Conservation (phyloP, 2,329 filamentous ascomycete species). For the Phoma herbarum region DNA sequence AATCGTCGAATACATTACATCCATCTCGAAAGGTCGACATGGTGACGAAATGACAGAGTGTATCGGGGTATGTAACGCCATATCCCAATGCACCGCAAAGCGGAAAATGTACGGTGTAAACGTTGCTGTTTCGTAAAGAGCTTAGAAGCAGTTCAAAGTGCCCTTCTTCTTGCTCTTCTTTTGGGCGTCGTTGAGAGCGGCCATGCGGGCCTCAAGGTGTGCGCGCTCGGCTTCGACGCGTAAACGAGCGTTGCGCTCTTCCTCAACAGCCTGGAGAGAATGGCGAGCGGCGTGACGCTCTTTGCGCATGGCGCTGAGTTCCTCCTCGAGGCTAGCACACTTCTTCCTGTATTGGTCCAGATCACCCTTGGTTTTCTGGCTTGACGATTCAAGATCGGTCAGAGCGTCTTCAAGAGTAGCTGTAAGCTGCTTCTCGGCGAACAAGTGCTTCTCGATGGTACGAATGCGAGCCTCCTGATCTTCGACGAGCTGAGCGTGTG, state of each 20-base stretch:
- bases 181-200: constrained; percentile 79
- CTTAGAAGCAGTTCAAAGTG: constrained; percentile 95
- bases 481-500: constrained; percentile 82
- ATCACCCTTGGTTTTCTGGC: constrained; percentile 90
- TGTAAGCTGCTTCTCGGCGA: constrained; percentile 95
- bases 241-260: constrained; percentile 91
- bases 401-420: constrained; percentile 94
- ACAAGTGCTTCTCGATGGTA: constrained; percentile 95
- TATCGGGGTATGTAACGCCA: constrained; percentile 40
- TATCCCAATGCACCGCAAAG: constrained; percentile 35
- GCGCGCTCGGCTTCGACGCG: constrained; percentile 89
- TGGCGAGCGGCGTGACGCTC: constrained; percentile 67
- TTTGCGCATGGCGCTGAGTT: constrained; percentile 71
- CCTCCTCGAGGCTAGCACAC: constrained; percentile 75
- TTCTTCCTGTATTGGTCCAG: constrained; percentile 92
- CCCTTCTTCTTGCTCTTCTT: constrained; percentile 96
- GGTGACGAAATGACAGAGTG: constrained; percentile 9
- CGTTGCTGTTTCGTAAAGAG: constrained; percentile 8
- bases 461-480: constrained; percentile 95
- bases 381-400: constrained; percentile 89
- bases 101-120: constrained; percentile 31
- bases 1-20: constrained; percentile 9
- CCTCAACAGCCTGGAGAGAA: constrained; percentile 88
- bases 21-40: constrained; percentile 15
- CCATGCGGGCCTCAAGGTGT: constrained; percentile 87